Evolutionary conservation across 1,284 basidiomycete genomes (phyloP).

Genomic region (Amylostereum chailletii): DNA sequence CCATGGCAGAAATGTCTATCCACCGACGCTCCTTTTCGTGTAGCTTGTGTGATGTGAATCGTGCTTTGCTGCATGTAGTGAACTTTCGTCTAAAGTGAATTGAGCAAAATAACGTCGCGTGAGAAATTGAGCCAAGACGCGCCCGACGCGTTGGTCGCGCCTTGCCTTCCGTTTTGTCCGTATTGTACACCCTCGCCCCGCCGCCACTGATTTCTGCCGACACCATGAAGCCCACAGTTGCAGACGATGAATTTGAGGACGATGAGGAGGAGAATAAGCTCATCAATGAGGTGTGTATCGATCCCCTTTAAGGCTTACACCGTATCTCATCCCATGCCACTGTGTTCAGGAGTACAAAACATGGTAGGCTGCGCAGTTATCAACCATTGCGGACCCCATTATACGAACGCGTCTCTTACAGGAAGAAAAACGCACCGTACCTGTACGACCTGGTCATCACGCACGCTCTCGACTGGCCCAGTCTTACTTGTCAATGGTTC

Average conservation of each 20-base stretch:
- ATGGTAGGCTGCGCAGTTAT: constrained; percentile 37
- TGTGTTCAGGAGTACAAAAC: constrained; percentile 69
- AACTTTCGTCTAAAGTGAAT: neutral
- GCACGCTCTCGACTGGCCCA: constrained; percentile 97
- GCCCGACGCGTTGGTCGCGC: neutral
- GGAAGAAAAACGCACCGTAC: constrained; percentile 98
- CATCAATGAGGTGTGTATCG: constrained; percentile 72
- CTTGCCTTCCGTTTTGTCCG: neutral
- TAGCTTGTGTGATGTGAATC: neutral
- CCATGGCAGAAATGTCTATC: too few relatives aligned
- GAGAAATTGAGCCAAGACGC: neutral
- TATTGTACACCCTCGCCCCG: neutral
- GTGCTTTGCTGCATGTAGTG: neutral
- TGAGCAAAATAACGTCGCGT: neutral
- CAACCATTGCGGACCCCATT: constrained; percentile 3
- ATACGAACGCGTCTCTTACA: constrained; percentile 20
- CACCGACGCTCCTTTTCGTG: neutral
- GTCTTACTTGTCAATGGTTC: constrained; percentile 98
- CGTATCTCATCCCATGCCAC: constrained; percentile 1
- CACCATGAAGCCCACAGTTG: constrained; percentile 48
- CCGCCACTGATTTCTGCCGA: neutral
- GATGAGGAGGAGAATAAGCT: constrained; percentile 86
- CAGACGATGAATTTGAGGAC: constrained; percentile 68
- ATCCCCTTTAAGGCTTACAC: neutral
- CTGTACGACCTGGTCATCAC: constrained; percentile 97